These are phyloP conservation scores for Sicyos baderoa DNA, from an alignment of 306 rosid species.

Conservation along the genomic window DNA sequence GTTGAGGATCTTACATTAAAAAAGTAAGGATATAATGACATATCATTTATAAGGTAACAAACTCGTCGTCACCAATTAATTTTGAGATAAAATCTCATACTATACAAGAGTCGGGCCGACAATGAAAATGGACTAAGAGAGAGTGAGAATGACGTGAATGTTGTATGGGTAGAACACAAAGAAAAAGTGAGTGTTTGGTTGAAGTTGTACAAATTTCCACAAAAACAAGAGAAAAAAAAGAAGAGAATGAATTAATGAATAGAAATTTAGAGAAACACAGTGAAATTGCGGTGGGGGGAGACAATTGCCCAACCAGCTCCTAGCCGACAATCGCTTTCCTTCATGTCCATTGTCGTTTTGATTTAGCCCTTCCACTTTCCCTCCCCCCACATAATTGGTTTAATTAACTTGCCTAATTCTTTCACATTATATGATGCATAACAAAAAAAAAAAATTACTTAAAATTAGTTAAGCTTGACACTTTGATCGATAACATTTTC, in stretches of 20 bases:
- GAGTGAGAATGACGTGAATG: neutral
- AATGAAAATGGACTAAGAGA: neutral
- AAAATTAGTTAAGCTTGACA: no score
- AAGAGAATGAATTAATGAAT: neutral
- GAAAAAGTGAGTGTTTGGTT: slow-evolving; percentile 4
- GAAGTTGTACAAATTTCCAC: slow-evolving; percentile 13
- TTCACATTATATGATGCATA: neutral
- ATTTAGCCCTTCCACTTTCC: slow-evolving; percentile 12
- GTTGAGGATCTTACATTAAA: no score
- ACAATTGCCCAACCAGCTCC: neutral
- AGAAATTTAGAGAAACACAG: neutral
- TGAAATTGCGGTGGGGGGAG: neutral
- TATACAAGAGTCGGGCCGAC: neutral
- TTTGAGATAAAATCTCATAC: no score
- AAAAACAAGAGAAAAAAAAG: neutral
- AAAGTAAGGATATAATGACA: no score
- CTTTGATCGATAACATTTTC: no score
- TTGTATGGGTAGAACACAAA: neutral
- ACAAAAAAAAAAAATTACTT: neutral
- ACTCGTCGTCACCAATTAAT: no score
- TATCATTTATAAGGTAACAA: no score
- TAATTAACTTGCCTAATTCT: neutral
- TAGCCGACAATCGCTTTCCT: slow-evolving; percentile 9
- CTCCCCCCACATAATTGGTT: neutral
- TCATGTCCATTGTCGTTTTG: neutral